These are phyloP conservation scores for Kodamaea derodonti DNA, from an alignment of 1,139 yeast species.

Conservation along the genomic window DNA sequence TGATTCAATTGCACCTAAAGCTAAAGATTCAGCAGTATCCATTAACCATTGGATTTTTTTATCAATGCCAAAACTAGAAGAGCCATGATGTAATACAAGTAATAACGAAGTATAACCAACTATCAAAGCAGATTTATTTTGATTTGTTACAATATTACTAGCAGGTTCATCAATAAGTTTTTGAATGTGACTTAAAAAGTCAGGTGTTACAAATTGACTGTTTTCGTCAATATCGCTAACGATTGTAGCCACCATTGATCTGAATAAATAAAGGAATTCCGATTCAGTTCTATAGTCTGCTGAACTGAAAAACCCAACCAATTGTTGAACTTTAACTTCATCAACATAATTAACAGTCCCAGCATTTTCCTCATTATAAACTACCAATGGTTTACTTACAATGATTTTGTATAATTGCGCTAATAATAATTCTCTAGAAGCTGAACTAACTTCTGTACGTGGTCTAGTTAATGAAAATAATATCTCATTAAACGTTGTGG, in stretches of 20 bases:
- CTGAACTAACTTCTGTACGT: slow-evolving; percentile 44
- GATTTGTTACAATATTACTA: slow-evolving; percentile 29
- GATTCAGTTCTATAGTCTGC: slow-evolving; percentile 38
- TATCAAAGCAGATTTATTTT: slow-evolving; percentile 38
- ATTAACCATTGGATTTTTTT: slow-evolving; percentile 40
- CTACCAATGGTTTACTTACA: slow-evolving; percentile 39
- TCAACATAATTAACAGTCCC: slow-evolving; percentile 33
- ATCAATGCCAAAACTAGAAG: slow-evolving; percentile 50
- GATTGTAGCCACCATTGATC: slow-evolving; percentile 42
- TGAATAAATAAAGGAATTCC: slow-evolving; percentile 41
- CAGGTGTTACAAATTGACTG: slow-evolving; percentile 41
- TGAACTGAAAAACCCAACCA: slow-evolving; percentile 28
- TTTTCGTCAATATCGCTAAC: slow-evolving; percentile 51
- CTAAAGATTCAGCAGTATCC: slow-evolving; percentile 45
- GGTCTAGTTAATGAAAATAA: slow-evolving; percentile 36
- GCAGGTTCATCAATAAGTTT: slow-evolving; percentile 32
- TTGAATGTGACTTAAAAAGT: slow-evolving; percentile 33
- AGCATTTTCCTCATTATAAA: slow-evolving; percentile 34
- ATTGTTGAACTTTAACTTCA: slow-evolving; percentile 33
- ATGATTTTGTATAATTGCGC: slow-evolving; percentile 50
- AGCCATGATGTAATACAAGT: slow-evolving; percentile 45
- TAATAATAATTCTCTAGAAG: slow-evolving; percentile 47
- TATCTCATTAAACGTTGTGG: slow-evolving; percentile 40
- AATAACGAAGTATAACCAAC: slow-evolving; percentile 44
- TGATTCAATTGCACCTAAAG: slow-evolving; percentile 32